A percentile compares a stretch with the other conserved stretches of the same genome.
These are phyloP conservation scores for Epichloe sylvatica DNA, from an alignment of 2,329 filamentous ascomycete species.

Conservation along the genomic window DNA sequence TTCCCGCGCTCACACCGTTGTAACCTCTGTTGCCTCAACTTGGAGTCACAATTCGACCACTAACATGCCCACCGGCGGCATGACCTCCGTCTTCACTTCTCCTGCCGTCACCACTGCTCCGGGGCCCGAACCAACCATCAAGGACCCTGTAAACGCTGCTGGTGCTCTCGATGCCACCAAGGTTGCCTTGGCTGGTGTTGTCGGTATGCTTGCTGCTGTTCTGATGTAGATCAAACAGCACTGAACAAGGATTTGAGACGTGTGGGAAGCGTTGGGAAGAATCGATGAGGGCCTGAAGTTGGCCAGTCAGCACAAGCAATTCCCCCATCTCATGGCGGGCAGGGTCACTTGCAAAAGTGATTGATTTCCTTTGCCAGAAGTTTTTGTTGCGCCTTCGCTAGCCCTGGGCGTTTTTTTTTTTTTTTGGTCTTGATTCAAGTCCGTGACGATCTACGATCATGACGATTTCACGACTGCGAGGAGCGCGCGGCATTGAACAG, in stretches of 20 bases:
- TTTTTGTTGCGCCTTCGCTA: not conserved
- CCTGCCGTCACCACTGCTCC: conserved; percentile 11
- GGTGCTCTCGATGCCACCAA: conserved; percentile 29
- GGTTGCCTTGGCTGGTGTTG: conserved; percentile 34
- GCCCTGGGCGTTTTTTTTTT: not conserved
- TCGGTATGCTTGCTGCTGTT: conserved; percentile 35
- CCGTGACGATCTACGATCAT: conserved; percentile 9
- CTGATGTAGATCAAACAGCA: conserved; percentile 30
- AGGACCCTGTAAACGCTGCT: conserved; percentile 28
- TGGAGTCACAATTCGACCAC: conserved; percentile 21
- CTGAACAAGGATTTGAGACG: no score
- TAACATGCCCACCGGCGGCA: conserved; percentile 15
- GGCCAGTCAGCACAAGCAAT: not conserved
- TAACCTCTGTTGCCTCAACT: not conserved
- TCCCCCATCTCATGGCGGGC: not conserved
- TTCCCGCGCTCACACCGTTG: conserved; percentile 21
- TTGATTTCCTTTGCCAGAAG: conserved; percentile 1
- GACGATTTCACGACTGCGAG: conserved; percentile 7
- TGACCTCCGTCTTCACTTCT: conserved; percentile 10
- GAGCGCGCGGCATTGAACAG: not conserved
- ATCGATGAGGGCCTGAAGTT: not conserved
- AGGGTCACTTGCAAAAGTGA: not conserved
- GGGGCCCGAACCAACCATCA: conserved; percentile 19
- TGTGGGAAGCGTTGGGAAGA: not conserved
- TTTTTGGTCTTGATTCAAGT: not conserved